phyloP scores from a whole-genome alignment of 805 yeast genomes.

The Lachancea sp. region DNA sequence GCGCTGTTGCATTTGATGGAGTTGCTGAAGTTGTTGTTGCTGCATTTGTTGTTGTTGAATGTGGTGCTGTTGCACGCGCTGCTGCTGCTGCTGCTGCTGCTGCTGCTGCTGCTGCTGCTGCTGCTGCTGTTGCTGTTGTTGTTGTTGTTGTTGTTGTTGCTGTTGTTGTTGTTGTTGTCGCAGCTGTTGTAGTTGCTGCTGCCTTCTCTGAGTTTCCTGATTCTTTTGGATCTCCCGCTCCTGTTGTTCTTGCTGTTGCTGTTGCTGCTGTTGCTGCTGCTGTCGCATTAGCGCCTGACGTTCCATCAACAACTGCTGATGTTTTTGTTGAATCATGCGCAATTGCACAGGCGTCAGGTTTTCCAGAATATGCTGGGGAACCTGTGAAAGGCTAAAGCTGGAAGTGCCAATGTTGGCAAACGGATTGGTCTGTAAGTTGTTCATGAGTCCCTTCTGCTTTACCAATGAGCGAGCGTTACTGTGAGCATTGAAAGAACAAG shows the following conservation, averaged over 20 bases:
- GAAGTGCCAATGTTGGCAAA: constrained; percentile 33
- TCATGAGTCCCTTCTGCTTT: constrained; percentile 4
- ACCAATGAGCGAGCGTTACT: neutral
- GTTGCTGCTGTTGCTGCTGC: constrained; percentile 10
- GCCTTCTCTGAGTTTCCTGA: constrained; percentile 8
- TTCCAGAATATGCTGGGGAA: constrained; percentile 30
- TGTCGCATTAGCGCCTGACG: constrained; percentile 24
- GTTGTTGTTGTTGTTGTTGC: constrained; percentile 11
- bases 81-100: neutral
- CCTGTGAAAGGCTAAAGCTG: constrained; percentile 29
- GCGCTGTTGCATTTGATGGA: constrained; percentile 7
- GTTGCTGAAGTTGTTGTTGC: constrained; percentile 5
- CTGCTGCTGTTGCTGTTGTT: constrained; percentile 31
- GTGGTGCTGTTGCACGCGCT: constrained; percentile 5
- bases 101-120: constrained; percentile 8
- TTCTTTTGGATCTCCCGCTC: constrained; percentile 1
- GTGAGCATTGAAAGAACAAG: neutral
- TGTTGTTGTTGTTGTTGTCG: constrained; percentile 8
- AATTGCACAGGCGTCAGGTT: constrained; percentile 28
- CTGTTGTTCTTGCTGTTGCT: constrained; percentile 7
- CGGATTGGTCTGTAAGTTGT: constrained; percentile 14
- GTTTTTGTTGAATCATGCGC: constrained; percentile 31
- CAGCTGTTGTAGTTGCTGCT: constrained; percentile 1
- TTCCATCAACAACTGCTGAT: constrained; percentile 27
- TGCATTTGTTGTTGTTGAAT: constrained; percentile 6